Percentiles rank a stretch among this genome's conserved stretches.
Conservation (phyloP, 805 yeast species). For the Sugiyamaella smithiae region DNA sequence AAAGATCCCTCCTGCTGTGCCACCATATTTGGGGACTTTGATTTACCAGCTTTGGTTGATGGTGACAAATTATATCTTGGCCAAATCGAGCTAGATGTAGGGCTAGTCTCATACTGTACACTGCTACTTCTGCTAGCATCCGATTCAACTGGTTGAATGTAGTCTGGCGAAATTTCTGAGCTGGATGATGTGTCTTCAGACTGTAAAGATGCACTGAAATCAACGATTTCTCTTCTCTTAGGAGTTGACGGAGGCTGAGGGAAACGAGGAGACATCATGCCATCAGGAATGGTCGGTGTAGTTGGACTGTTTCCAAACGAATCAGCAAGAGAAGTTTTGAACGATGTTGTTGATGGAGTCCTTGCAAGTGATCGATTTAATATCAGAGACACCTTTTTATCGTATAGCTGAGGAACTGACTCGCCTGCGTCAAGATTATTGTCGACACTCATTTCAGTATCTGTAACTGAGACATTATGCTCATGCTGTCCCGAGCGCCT, state of each 20-base stretch:
- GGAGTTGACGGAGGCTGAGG: constrained; percentile 8
- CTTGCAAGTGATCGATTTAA: constrained; percentile 69
- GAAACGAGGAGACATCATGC: constrained; percentile 10
- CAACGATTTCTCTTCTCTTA: constrained; percentile 19
- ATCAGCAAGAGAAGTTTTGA: constrained; percentile 72
- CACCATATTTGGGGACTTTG: constrained; percentile 8
- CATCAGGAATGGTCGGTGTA: constrained; percentile 7
- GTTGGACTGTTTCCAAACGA: constrained; percentile 39
- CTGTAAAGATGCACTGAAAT: constrained; percentile 13
- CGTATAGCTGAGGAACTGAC: constrained; percentile 74
- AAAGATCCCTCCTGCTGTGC: constrained; percentile 31
- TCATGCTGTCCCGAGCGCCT: constrained; percentile 26
- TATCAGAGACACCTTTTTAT: constrained; percentile 73
- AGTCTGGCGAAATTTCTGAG: neutral
- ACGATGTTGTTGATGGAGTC: constrained; percentile 72
- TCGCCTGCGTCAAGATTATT: constrained; percentile 54
- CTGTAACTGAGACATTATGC: constrained; percentile 50
- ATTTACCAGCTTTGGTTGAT: constrained; percentile 3
- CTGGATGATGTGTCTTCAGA: neutral
- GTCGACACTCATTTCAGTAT: constrained; percentile 53
- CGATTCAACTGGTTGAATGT: neutral
- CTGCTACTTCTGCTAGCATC: neutral
- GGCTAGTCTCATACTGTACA: neutral
- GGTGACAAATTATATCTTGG: constrained; percentile 11
- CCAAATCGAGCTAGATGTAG: constrained; percentile 1